Percentiles rank a stretch among this genome's conserved stretches.
phyloP scores from a whole-genome alignment of 805 yeast genomes.

The Ogataea paradorogensis region DNA sequence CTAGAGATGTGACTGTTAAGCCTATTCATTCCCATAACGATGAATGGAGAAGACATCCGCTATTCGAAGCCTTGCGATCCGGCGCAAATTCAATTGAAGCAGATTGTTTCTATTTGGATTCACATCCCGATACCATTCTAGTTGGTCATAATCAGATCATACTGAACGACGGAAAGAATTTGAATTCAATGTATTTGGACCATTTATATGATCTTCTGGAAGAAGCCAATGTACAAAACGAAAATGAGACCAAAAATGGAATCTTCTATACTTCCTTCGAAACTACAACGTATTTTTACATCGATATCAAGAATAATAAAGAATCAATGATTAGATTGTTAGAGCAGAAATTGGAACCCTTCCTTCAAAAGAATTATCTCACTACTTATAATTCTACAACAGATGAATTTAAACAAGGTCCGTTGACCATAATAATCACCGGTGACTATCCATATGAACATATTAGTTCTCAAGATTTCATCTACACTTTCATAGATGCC shows the following conservation, averaged over 20 bases:
- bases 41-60: constrained; percentile 58
- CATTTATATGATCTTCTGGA: constrained; percentile 49
- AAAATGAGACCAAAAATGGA: constrained; percentile 28
- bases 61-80: constrained; percentile 49
- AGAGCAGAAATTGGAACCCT: constrained; percentile 41
- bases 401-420: constrained; percentile 42
- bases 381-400: constrained; percentile 42
- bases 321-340: constrained; percentile 42
- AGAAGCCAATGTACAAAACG: constrained; percentile 37
- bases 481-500: constrained; percentile 51
- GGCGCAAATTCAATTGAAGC: constrained; percentile 64
- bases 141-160: constrained; percentile 60
- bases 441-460: constrained; percentile 56
- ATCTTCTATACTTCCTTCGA: constrained; percentile 43
- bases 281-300: constrained; percentile 52
- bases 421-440: constrained; percentile 59
- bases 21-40: constrained; percentile 68
- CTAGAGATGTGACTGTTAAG: constrained; percentile 26
- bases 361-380: constrained; percentile 47
- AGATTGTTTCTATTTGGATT: constrained; percentile 54
- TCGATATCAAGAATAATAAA: constrained; percentile 57
- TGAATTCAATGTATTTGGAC: constrained; percentile 49
- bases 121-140: constrained; percentile 35
- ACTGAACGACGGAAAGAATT: constrained; percentile 41
- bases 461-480: constrained; percentile 25